phyloP scores from a whole-genome alignment of 495 filamentous ascomycete species.

The Clohesyomyces aquaticus region DNA sequence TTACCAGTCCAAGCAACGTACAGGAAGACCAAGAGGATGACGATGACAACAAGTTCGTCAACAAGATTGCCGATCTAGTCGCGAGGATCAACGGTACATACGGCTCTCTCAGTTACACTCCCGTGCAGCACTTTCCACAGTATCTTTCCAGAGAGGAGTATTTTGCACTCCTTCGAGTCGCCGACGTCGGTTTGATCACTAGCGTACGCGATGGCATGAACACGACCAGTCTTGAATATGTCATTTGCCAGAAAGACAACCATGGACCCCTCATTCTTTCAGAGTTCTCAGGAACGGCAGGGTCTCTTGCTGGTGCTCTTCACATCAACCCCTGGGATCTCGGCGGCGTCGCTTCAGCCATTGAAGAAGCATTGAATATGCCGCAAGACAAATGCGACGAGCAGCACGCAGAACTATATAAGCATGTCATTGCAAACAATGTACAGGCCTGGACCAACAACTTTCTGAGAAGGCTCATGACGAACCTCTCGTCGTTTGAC shows the following conservation, averaged over 20 bases:
- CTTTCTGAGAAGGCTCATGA: constrained; percentile 73
- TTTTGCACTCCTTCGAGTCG: constrained; percentile 83
- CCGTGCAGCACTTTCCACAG: constrained; percentile 90
- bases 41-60: constrained; percentile 70
- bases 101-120: constrained; percentile 81
- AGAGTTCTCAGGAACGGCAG: constrained; percentile 92
- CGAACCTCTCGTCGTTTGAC: constrained; percentile 75
- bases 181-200: constrained; percentile 88
- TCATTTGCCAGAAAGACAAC: constrained; percentile 83
- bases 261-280: constrained; percentile 88
- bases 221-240: constrained; percentile 90
- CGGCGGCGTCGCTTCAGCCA: constrained; percentile 74
- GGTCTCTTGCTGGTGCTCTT: constrained; percentile 79
- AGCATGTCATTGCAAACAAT: constrained; percentile 79
- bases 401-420: constrained; percentile 69
- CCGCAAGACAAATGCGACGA: constrained; percentile 60
- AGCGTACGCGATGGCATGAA: constrained; percentile 96
- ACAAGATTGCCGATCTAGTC: constrained; percentile 83
- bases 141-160: constrained; percentile 87
- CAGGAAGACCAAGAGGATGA: constrained; percentile 72
- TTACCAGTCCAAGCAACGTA: constrained; percentile 81
- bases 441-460: constrained; percentile 80
- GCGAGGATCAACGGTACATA: constrained; percentile 87
- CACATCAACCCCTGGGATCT: constrained; percentile 96
- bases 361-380: constrained; percentile 79